Conservation (phyloP, 2,329 filamentous ascomycete species). For the Fusarium sp. region DNA sequence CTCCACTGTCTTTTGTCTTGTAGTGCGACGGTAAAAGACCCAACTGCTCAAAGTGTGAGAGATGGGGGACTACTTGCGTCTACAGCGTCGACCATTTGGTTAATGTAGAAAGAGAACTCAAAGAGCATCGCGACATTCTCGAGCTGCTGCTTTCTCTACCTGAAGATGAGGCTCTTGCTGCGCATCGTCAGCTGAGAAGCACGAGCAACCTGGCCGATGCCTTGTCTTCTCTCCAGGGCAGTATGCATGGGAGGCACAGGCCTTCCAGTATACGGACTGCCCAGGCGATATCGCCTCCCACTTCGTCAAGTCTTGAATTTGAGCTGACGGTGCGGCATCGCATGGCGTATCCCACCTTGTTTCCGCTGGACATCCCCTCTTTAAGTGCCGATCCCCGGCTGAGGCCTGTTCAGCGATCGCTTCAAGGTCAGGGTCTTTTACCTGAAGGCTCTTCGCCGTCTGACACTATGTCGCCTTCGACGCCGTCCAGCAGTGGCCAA, state of each 20-base stretch:
- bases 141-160: slow-evolving; percentile 22
- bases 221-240: slow-evolving; percentile 22
- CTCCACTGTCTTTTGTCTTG: slow-evolving; percentile 10
- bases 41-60: slow-evolving; percentile 27
- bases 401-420: slow-evolving; percentile 1
- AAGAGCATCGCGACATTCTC: slow-evolving; percentile 29
- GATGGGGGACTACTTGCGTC: slow-evolving; percentile 20
- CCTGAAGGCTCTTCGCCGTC: slow-evolving; percentile 19
- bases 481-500: slow-evolving; percentile 13
- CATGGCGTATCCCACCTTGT: slow-evolving; percentile 29
- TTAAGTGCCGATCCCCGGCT: slow-evolving; percentile 14
- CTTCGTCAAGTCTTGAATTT: slow-evolving; percentile 35
- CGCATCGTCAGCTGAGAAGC: slow-evolving; percentile 11
- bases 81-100: slow-evolving; percentile 27
- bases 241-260: slow-evolving; percentile 25
- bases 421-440: neutral
- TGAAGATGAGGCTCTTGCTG: slow-evolving; percentile 13
- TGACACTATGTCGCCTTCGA: slow-evolving; percentile 26
- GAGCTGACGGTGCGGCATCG: slow-evolving; percentile 36
- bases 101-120: slow-evolving; percentile 29
- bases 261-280: slow-evolving; percentile 28
- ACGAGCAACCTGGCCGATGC: slow-evolving; percentile 8
- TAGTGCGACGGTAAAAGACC: slow-evolving; percentile 32
- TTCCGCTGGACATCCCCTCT: slow-evolving; percentile 27
- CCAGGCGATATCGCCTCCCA: slow-evolving; percentile 29